Evolutionary conservation across 1,284 basidiomycete species (phyloP), one percentile per base, ranked within the genome.

Genomic region (Microbotryum silenes-acaulis): DNA sequence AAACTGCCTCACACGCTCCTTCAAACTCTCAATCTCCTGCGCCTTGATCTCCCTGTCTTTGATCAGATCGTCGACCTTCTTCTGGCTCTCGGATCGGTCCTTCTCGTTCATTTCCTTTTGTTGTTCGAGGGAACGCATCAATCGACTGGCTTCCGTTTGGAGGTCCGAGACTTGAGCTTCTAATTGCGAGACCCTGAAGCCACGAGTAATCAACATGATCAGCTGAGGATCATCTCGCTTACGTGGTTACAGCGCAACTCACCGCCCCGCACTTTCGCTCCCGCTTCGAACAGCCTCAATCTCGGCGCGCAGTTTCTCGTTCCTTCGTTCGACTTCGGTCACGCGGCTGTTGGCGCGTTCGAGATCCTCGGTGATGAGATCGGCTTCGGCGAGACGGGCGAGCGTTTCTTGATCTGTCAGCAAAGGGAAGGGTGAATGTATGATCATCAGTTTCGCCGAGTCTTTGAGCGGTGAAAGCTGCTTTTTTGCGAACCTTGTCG

Each of bases 281-380:
- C 88, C 91, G 60, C 83, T 87, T 59, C 89, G 85, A 49, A 91
- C 83, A 0, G 85, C 81, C 75, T 97, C 94, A 52, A 97, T 91
- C 74, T 97, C 92, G 18, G 91, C 89, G 12, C 93, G 85, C 25
- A 97, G 80, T 25, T 90, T 82, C 78, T 97, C 92, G 76, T 97
- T 97, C 57, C 94, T 83, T 63, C 91, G 81, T 76, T 98, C 94
- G 50, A 97, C 87, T 5, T 87, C 85, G 0, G 88, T 90, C 1
- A 96, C 88, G 14, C 93, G 85, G 72, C 85, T 89, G 71, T 94
- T 97, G 20, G 94, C 91, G 18, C 91, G 83, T 70, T 93, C 90
- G 48, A 97, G 80, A 76, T 98, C 94, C 18, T 87, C 88, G 27
- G 89, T 86, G 64, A 96, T 83, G 82, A 96, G 87, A 70, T 97